A percentile compares a stretch with the other conserved stretches of the same genome.
Conservation (phyloP, 768 basidiomycete genomes). For the Tubosaeta brunneosetosa region DNA sequence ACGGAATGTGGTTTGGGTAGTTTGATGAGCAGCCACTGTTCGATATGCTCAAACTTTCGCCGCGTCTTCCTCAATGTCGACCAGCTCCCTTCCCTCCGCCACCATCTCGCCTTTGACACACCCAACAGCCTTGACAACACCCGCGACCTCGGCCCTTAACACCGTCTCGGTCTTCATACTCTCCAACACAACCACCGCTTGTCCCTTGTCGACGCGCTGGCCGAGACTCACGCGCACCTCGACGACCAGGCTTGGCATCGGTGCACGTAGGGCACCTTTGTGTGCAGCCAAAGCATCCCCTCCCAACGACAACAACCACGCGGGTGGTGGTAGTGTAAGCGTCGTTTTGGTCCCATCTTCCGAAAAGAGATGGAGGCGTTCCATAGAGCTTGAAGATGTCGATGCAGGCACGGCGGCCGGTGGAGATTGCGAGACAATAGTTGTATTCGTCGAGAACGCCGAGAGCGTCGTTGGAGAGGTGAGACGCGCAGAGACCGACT, state of each 20-base stretch:
- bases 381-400: conserved; percentile 51
- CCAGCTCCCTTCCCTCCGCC: conserved; percentile 76
- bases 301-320: conserved; percentile 66
- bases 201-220: conserved; percentile 74
- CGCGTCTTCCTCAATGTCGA: conserved; percentile 54
- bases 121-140: conserved; percentile 65
- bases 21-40: too few species aligned
- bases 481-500: conserved; percentile 54
- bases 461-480: conserved; percentile 50
- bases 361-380: conserved; percentile 73
- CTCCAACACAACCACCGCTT: conserved; percentile 79
- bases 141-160: conserved; percentile 63
- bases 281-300: conserved; percentile 50
- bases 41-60: not conserved
- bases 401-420: conserved; percentile 51
- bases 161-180: conserved; percentile 99
- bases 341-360: conserved; percentile 56
- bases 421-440: conserved; percentile 68
- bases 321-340: conserved; percentile 62
- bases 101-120: conserved; percentile 90
- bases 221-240: conserved; percentile 78
- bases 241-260: conserved; percentile 93
- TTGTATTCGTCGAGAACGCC: conserved; percentile 49
- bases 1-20: not conserved
- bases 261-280: conserved; percentile 69